Percentiles rank a stretch among this genome's conserved stretches.
These are phyloP conservation scores for Wickerhamiella lipophila DNA, from an alignment of 805 yeast genomes.

Conservation along the genomic window DNA sequence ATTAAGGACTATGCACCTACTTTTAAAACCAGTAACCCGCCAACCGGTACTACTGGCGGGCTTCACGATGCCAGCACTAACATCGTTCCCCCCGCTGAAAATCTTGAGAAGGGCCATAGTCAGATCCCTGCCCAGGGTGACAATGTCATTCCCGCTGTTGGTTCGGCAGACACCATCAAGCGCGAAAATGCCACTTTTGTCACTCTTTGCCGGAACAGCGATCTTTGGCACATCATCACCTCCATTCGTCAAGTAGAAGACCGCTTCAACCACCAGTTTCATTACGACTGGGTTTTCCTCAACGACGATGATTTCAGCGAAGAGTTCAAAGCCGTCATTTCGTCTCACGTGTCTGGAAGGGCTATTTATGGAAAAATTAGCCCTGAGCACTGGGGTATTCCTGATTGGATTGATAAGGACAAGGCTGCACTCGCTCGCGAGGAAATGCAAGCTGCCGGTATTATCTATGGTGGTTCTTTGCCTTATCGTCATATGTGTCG, in stretches of 20 bases:
- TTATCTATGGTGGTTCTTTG: conserved; percentile 63
- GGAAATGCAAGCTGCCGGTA: conserved; percentile 39
- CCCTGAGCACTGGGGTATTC: conserved; percentile 74
- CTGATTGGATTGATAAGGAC: conserved; percentile 62
- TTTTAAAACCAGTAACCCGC: conserved; percentile 3
- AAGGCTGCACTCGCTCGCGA: conserved; percentile 54
- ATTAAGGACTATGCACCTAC: conserved; percentile 19
- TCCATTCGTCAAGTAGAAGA: conserved; percentile 65
- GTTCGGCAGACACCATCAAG: conserved; percentile 11
- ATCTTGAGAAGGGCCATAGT: conserved; percentile 11
- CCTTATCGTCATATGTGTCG: conserved; percentile 87
- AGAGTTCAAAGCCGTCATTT: conserved; percentile 48
- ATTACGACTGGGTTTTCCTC: conserved; percentile 87
- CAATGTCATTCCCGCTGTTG: conserved; percentile 6
- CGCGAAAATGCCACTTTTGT: conserved; percentile 35
- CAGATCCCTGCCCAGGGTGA: conserved; percentile 4
- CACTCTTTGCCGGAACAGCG: conserved; percentile 57
- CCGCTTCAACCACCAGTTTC: conserved; percentile 59
- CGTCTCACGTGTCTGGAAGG: conserved; percentile 47
- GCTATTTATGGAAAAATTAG: conserved; percentile 65
- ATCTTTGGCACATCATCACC: conserved; percentile 41
- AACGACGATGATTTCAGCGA: conserved; percentile 67
- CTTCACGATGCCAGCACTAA: neutral
- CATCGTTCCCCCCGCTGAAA: conserved; percentile 8
- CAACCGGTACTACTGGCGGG: conserved; percentile 18